Evolutionary conservation across 495 filamentous ascomycete species (phyloP).

Genomic region (Apodospora peruviana): DNA sequence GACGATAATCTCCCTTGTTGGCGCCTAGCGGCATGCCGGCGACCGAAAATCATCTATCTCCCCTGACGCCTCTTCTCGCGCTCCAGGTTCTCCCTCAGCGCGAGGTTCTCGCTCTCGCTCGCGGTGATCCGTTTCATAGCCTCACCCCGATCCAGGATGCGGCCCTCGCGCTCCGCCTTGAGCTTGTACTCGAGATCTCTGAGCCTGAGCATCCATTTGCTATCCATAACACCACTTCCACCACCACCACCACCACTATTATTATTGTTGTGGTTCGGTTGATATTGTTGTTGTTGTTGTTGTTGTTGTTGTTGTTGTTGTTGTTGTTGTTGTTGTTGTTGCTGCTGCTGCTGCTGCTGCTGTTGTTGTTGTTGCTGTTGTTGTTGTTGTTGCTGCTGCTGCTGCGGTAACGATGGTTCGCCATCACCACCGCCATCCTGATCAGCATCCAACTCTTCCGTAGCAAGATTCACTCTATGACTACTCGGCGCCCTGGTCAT

Average conservation of each 20-base stretch:
- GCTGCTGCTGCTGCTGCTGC: slow-evolving; percentile 2
- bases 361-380: slow-evolving; percentile 4
- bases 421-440: background rate
- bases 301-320: background rate
- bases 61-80: slow-evolving; percentile 32
- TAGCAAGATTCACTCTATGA: slow-evolving; percentile 7
- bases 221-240: slow-evolving; percentile 37
- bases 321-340: too few species aligned
- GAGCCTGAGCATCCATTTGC: slow-evolving; percentile 76
- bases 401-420: background rate
- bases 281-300: too few species aligned
- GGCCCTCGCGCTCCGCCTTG: slow-evolving; percentile 84
- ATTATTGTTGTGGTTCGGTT: background rate
- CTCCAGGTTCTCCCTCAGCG: slow-evolving; percentile 63
- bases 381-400: background rate
- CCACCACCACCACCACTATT: background rate
- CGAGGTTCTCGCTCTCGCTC: slow-evolving; percentile 69
- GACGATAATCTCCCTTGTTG: too few species aligned
- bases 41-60: background rate
- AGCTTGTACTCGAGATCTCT: slow-evolving; percentile 82
- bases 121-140: slow-evolving; percentile 82
- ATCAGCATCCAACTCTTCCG: slow-evolving; percentile 3
- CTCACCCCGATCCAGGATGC: slow-evolving; percentile 74
- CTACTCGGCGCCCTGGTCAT: slow-evolving; percentile 16
- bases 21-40: background rate